Evolutionary conservation across 805 yeast genomes (phyloP).

Genomic region (Candida vaughaniae): DNA sequence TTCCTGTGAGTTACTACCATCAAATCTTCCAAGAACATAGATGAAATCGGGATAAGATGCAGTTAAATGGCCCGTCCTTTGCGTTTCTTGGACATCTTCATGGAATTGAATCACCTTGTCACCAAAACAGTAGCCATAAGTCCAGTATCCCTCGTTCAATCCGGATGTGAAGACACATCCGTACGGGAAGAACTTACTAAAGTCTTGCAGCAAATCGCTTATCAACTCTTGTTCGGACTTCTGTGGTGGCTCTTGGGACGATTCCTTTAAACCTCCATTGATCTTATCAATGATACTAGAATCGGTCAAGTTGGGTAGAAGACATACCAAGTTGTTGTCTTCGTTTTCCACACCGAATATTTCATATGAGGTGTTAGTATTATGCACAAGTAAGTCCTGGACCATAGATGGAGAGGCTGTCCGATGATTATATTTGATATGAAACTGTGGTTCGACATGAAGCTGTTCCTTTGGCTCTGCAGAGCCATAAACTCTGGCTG

Average conservation of each 20-base stretch:
- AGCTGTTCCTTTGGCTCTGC: not conserved
- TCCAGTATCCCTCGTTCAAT: slow-evolving; percentile 50
- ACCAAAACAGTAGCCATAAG: slow-evolving; percentile 50
- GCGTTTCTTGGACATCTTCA: slow-evolving; percentile 22
- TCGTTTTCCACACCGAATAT: slow-evolving; percentile 6
- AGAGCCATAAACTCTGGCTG: not conserved
- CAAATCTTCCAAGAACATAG: slow-evolving; percentile 37
- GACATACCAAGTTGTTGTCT: slow-evolving; percentile 10
- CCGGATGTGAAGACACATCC: slow-evolving; percentile 25
- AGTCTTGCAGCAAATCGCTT: not conserved
- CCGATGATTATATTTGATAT: slow-evolving; percentile 7
- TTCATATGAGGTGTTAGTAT: slow-evolving; percentile 8
- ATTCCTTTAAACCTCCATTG: slow-evolving; percentile 5
- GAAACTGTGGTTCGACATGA: slow-evolving; percentile 10
- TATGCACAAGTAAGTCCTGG: not conserved
- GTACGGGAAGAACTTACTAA: slow-evolving; percentile 17
- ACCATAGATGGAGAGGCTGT: slow-evolving; percentile 1
- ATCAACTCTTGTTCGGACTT: slow-evolving; percentile 13
- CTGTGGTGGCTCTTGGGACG: not conserved
- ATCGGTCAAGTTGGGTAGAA: slow-evolving; percentile 10
- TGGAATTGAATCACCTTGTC: slow-evolving; percentile 51
- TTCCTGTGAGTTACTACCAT: slow-evolving; percentile 16
- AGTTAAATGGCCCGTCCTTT: slow-evolving; percentile 27
- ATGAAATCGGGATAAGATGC: slow-evolving; percentile 31
- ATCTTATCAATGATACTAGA: not conserved